phyloP scores from a whole-genome alignment of 768 basidiomycete species.

The Leccinum disarticulatum region DNA sequence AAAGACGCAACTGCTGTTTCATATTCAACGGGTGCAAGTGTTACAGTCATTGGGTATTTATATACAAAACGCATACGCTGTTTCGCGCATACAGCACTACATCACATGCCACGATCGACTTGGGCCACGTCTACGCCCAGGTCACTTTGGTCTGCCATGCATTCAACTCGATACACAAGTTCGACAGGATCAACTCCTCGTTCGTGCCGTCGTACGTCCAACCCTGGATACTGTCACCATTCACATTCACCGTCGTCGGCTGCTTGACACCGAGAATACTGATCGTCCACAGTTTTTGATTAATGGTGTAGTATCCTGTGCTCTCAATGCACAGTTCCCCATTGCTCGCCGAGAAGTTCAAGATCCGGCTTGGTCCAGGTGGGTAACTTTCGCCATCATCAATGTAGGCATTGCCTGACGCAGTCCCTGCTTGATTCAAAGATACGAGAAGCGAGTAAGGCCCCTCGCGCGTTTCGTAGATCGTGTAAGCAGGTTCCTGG shows the following conservation, averaged over 20 bases:
- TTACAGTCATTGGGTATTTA: background rate
- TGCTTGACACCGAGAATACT: constrained; percentile 57
- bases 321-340: constrained; percentile 39
- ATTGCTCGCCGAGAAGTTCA: constrained; percentile 44
- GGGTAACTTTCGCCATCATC: constrained; percentile 69
- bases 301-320: constrained; percentile 32
- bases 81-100: background rate
- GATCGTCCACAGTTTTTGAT: constrained; percentile 48
- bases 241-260: constrained; percentile 42
- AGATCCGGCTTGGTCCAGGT: constrained; percentile 47
- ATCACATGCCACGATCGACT: background rate
- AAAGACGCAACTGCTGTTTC: too few species aligned
- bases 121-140: constrained; percentile 33
- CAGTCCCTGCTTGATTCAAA: constrained; percentile 45
- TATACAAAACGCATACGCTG: background rate
- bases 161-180: constrained; percentile 46
- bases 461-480: constrained; percentile 60
- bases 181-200: constrained; percentile 42
- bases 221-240: constrained; percentile 32
- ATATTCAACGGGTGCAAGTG: background rate
- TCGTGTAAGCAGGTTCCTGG: constrained; percentile 62
- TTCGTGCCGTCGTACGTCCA: constrained; percentile 43
- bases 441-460: constrained; percentile 66
- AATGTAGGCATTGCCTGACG: constrained; percentile 63
- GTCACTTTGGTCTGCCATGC: constrained; percentile 29